Evolutionary conservation across 2,329 filamentous ascomycete genomes (phyloP).

Genomic region (Colletotrichum lindemuthianum): DNA sequence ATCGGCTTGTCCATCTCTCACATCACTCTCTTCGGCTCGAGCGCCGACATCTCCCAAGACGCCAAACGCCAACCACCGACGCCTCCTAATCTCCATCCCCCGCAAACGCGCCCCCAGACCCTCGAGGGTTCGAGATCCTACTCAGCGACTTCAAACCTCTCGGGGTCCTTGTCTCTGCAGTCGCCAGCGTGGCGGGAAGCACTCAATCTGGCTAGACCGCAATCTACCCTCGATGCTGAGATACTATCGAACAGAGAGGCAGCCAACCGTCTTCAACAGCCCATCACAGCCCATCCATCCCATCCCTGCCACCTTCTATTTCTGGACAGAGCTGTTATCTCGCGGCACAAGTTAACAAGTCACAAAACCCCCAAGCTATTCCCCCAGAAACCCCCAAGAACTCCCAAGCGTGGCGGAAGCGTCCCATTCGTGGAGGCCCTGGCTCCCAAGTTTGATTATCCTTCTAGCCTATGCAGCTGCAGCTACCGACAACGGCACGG

Average conservation of each 20-base stretch:
- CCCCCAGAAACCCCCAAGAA: not conserved
- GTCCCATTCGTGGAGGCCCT: conserved; percentile 14
- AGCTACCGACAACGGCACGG: not conserved
- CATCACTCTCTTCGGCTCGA: conserved; percentile 2
- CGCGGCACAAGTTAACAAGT: not conserved
- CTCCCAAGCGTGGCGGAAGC: conserved; percentile 1
- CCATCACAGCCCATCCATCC: not conserved
- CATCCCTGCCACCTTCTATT: conserved; percentile 16
- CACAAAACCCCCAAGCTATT: not conserved
- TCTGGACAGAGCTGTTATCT: conserved; percentile 21
- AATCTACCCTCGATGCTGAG: not conserved
- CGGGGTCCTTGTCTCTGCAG: too few species aligned
- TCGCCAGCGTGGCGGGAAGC: not conserved
- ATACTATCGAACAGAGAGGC: conserved; percentile 4
- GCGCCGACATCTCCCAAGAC: conserved; percentile 8
- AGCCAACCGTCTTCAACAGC: conserved; percentile 8
- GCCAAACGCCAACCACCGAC: not conserved
- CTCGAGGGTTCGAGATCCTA: not conserved
- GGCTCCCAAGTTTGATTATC: conserved; percentile 1
- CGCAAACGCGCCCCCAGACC: not conserved
- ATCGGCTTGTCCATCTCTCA: not conserved
- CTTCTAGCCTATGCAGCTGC: conserved; percentile 2
- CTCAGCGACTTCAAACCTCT: too few species aligned
- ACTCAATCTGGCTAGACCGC: conserved; percentile 16
- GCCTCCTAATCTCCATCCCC: not conserved